A percentile compares a stretch with the other conserved stretches of the same genome.
These are phyloP conservation scores for Lactifluus rugatus DNA, from an alignment of 768 basidiomycete genomes.

Conservation along the genomic window DNA sequence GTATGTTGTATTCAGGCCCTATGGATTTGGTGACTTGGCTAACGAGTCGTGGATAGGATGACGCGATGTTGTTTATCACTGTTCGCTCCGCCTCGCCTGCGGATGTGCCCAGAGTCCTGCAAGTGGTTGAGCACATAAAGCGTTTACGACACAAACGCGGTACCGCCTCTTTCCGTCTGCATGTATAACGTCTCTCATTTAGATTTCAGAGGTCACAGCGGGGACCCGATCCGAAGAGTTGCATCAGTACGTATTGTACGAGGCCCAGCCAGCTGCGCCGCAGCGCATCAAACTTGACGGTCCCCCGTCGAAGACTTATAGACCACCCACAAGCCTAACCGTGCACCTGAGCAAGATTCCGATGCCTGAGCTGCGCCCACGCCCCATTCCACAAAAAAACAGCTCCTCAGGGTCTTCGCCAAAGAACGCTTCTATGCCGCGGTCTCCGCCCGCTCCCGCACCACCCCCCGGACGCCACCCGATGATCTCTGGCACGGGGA, in stretches of 20 bases:
- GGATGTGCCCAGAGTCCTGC: slow-evolving; percentile 69
- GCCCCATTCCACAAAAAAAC: slow-evolving; percentile 26
- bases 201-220: slow-evolving; percentile 17
- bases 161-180: slow-evolving; percentile 19
- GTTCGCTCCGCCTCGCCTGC: slow-evolving; percentile 52
- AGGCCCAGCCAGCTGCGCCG: slow-evolving; percentile 39
- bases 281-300: slow-evolving; percentile 58
- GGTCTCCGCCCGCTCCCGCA: background rate
- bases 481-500: no score
- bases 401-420: background rate
- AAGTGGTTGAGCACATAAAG: slow-evolving; percentile 72
- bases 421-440: background rate
- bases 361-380: slow-evolving; percentile 74
- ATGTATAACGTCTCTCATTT: background rate
- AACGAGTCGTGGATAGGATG: slow-evolving; percentile 40
- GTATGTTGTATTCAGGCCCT: slow-evolving; percentile 28
- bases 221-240: slow-evolving; percentile 46
- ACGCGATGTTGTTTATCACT: slow-evolving; percentile 72
- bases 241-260: slow-evolving; percentile 70
- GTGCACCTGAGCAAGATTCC: slow-evolving; percentile 80
- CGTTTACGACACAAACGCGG: slow-evolving; percentile 69
- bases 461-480: background rate
- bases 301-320: slow-evolving; percentile 36
- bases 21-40: background rate
- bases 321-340: slow-evolving; percentile 55